phyloP scores from a whole-genome alignment of 2,329 filamentous ascomycete species.

The Calycina marina region DNA sequence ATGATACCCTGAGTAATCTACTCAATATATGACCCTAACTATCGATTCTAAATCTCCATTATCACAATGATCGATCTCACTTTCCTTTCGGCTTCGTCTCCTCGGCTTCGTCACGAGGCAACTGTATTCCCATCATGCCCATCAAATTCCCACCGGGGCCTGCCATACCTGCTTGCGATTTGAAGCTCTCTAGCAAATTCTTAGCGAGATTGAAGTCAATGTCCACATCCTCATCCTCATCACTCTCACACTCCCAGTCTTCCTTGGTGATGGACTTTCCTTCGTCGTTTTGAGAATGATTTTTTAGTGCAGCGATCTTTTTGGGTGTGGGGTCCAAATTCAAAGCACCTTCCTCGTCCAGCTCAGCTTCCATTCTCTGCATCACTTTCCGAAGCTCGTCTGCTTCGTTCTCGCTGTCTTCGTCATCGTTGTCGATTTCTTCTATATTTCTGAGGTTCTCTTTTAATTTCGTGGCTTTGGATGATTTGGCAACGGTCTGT shows the following conservation, averaged over 20 bases:
- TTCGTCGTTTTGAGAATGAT: conserved; percentile 9
- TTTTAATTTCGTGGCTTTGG: conserved; percentile 4
- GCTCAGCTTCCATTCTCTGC: conserved; percentile 56
- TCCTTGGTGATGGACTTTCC: conserved; percentile 13
- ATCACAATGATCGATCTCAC: no score
- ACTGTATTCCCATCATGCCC: conserved; percentile 66
- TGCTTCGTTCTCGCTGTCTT: conserved; percentile 38
- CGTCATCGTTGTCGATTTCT: conserved; percentile 22
- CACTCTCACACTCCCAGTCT: conserved; percentile 28
- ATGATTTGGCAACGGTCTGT: background rate
- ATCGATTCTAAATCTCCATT: no score
- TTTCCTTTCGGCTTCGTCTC: conserved; percentile 3
- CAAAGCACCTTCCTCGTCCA: conserved; percentile 54
- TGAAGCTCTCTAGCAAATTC: conserved; percentile 86
- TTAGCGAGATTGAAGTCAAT: conserved; percentile 79
- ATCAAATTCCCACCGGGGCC: conserved; percentile 83
- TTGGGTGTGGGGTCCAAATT: conserved; percentile 30
- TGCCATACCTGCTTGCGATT: conserved; percentile 70
- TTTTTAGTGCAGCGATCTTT: conserved; percentile 21
- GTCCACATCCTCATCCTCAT: conserved; percentile 48
- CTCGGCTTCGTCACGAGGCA: conserved; percentile 66
- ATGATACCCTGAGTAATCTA: no score
- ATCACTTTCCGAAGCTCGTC: conserved; percentile 51
- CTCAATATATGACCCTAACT: no score
- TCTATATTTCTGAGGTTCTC: conserved; percentile 10